These are phyloP conservation scores for Aulographum hederae DNA, from an alignment of 2,329 filamentous ascomycete species.

Conservation along the genomic window DNA sequence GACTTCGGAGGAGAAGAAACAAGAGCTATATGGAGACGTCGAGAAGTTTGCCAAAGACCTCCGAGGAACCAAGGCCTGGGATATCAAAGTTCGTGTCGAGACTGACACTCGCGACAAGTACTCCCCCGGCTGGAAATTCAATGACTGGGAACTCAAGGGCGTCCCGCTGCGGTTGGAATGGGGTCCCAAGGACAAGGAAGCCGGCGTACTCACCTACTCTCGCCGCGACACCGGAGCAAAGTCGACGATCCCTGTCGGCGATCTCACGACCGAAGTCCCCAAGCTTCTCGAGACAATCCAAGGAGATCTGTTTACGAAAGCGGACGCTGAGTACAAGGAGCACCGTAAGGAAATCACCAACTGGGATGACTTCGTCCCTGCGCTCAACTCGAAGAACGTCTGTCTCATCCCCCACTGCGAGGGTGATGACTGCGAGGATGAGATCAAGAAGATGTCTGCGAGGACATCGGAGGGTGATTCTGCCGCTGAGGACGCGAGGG, in stretches of 20 bases:
- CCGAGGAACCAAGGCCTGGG: constrained; percentile 23
- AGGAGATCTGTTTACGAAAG: constrained; percentile 58
- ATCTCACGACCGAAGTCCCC: constrained; percentile 56
- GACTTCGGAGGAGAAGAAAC: constrained; percentile 61
- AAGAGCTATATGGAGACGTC: constrained; percentile 58
- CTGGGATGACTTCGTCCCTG: constrained; percentile 83
- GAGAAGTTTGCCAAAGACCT: constrained; percentile 52
- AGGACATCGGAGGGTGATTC: constrained; percentile 51
- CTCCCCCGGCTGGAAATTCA: constrained; percentile 92
- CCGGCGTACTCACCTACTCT: constrained; percentile 66
- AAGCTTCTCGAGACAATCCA: constrained; percentile 82
- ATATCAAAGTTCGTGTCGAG: constrained; percentile 58
- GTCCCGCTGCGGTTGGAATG: constrained; percentile 89
- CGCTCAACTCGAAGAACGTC: constrained; percentile 82
- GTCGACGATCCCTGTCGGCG: constrained; percentile 55
- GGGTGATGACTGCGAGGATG: constrained; percentile 70
- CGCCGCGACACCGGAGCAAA: constrained; percentile 65
- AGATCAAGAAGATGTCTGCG: constrained; percentile 83
- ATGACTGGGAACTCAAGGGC: constrained; percentile 95
- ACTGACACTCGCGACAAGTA: constrained; percentile 79
- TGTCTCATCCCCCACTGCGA: constrained; percentile 84
- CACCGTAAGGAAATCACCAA: constrained; percentile 66
- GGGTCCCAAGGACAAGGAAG: constrained; percentile 81
- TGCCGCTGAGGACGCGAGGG: constrained; percentile 52
- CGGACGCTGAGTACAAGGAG: constrained; percentile 57